Percentiles rank a stretch among this genome's conserved stretches.
Evolutionary conservation across 2,329 filamentous ascomycete genomes (phyloP).

Genomic region (Fusarium circinatum): DNA sequence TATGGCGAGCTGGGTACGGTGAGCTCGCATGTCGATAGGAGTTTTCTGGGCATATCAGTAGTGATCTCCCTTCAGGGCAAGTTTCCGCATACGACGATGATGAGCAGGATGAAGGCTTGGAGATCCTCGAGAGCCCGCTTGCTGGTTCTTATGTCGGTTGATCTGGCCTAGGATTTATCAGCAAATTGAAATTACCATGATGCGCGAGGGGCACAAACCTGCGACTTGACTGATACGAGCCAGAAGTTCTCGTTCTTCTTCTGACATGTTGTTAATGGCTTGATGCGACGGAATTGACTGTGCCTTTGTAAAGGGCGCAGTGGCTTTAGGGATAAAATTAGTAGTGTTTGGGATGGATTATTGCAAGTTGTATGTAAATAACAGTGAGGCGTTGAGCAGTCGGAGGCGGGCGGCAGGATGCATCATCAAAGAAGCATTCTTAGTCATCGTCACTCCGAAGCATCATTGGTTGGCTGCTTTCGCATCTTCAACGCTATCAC

Average conservation of each 20-base stretch:
- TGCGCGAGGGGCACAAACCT: slow-evolving; percentile 49
- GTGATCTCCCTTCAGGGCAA: not conserved
- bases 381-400: not conserved
- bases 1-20: slow-evolving; percentile 50
- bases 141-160: slow-evolving; percentile 79
- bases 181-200: slow-evolving; percentile 25
- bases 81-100: slow-evolving; percentile 50
- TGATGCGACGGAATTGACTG: not conserved
- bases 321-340: not conserved
- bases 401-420: slow-evolving; percentile 19
- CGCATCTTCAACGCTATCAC: slow-evolving; percentile 15
- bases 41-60: slow-evolving; percentile 44
- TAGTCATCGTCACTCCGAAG: slow-evolving; percentile 33
- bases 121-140: slow-evolving; percentile 53
- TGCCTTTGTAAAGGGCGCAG: not conserved
- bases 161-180: slow-evolving; percentile 71
- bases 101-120: slow-evolving; percentile 43
- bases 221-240: slow-evolving; percentile 64
- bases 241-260: slow-evolving; percentile 63
- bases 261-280: slow-evolving; percentile 50
- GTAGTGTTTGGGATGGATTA: slow-evolving; percentile 3
- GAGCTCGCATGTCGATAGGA: slow-evolving; percentile 47
- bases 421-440: slow-evolving; percentile 31
- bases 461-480: slow-evolving; percentile 31
- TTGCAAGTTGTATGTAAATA: not conserved